phyloP scores from a whole-genome alignment of 495 filamentous ascomycete species.

The Aspergillus mulundensis region DNA sequence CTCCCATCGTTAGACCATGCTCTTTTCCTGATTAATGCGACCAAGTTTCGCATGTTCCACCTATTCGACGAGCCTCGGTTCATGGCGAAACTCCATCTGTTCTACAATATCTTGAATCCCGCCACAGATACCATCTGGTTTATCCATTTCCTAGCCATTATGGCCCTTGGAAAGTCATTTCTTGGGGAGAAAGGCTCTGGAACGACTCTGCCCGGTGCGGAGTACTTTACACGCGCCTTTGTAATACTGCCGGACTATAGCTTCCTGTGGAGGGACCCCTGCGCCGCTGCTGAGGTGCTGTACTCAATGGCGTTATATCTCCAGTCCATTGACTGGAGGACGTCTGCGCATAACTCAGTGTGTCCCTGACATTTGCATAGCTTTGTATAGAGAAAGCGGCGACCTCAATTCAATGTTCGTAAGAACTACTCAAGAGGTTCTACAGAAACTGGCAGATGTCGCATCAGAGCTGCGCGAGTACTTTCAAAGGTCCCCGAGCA shows the following conservation, averaged over 20 bases:
- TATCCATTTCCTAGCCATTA: conserved; percentile 41
- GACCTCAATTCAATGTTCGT: not conserved
- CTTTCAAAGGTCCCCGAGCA: conserved; percentile 28
- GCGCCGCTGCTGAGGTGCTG: conserved; percentile 36
- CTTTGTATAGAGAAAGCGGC: not conserved
- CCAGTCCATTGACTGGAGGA: conserved; percentile 38
- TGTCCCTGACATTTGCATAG: conserved; percentile 17
- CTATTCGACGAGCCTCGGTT: conserved; percentile 42
- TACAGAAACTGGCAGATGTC: conserved; percentile 35
- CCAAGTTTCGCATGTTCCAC: conserved; percentile 45
- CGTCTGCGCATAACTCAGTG: conserved; percentile 38
- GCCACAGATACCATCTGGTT: conserved; percentile 34
- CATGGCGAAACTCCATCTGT: conserved; percentile 33
- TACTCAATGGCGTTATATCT: conserved; percentile 42
- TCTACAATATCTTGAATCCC: conserved; percentile 27
- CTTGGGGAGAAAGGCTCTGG: conserved; percentile 30
- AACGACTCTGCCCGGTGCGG: conserved; percentile 29
- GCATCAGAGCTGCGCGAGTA: conserved; percentile 33
- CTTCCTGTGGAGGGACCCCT: conserved; percentile 31
- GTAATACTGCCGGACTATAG: conserved; percentile 36
- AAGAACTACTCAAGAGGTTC: conserved; percentile 33
- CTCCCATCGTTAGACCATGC: conserved; percentile 38
- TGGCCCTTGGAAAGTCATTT: conserved; percentile 45
- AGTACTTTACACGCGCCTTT: conserved; percentile 38
- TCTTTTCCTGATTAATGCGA: conserved; percentile 39